Percentiles rank a stretch among this genome's conserved stretches.
Evolutionary conservation across 1,139 yeast genomes (phyloP).

Genomic region (Kodamaea suecica): DNA sequence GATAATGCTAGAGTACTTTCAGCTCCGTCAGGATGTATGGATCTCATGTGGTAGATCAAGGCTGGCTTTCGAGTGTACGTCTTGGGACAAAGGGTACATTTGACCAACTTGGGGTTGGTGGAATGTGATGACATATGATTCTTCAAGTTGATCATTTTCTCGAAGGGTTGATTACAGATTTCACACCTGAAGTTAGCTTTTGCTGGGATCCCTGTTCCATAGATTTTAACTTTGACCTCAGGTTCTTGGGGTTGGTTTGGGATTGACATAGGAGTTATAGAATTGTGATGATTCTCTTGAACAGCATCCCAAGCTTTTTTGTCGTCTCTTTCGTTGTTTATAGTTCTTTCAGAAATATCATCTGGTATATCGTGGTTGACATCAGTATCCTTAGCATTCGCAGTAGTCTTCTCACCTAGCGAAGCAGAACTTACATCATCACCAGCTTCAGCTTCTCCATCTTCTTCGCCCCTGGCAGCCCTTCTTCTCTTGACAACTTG

Average conservation of each 20-base stretch:
- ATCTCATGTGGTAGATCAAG: conserved; percentile 12
- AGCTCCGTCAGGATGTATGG: conserved; percentile 11
- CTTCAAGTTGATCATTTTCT: conserved; percentile 8
- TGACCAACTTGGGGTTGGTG: conserved; percentile 10
- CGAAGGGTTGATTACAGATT: conserved; percentile 1
- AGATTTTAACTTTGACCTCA: background rate
- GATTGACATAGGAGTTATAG: too few relatives aligned
- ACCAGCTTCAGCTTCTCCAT: background rate
- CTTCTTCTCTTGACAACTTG: background rate
- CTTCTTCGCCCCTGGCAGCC: background rate
- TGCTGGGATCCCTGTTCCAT: conserved; percentile 1
- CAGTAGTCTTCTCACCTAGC: too few relatives aligned
- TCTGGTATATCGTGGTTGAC: too few relatives aligned
- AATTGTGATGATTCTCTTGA: too few relatives aligned
- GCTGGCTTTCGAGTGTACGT: conserved; percentile 12
- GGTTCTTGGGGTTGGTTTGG: too few relatives aligned
- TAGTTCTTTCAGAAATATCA: too few relatives aligned
- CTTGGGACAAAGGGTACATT: conserved; percentile 13
- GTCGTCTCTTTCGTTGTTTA: too few relatives aligned
- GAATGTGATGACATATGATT: conserved; percentile 13
- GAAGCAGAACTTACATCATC: background rate
- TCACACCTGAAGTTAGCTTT: conserved; percentile 1
- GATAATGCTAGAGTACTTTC: conserved; percentile 1
- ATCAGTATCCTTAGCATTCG: too few relatives aligned
- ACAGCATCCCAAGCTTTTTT: too few relatives aligned